phyloP scores from a whole-genome alignment of 225 moss, liverwort and hornwort genomes.

The Physcomitrium patens region DNA sequence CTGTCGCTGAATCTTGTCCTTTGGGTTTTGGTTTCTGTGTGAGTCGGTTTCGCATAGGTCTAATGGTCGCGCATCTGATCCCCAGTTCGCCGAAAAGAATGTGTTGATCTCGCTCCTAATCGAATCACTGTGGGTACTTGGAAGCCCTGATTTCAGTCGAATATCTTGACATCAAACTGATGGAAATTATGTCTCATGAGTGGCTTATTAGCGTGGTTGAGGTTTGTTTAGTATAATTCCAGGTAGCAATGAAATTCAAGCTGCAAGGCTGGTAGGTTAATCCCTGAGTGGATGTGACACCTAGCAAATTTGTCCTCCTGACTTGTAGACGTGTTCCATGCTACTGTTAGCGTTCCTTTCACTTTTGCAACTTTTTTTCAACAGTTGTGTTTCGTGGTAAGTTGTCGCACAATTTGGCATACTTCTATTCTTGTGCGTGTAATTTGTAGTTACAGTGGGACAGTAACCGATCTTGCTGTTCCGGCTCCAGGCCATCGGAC shows the following conservation, averaged over 20 bases:
- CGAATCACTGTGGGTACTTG: conserved; percentile 7
- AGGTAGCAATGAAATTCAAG: background rate
- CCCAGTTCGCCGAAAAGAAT: background rate
- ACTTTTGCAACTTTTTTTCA: background rate
- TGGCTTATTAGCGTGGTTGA: background rate
- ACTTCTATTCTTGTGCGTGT: background rate
- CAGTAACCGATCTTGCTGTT: conserved; percentile 4
- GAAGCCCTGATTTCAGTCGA: conserved; percentile 11
- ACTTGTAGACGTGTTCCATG: background rate
- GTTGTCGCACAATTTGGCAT: conserved; percentile 1
- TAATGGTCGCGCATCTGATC: conserved; percentile 1
- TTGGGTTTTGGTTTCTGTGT: background rate
- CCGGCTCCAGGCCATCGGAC: background rate
- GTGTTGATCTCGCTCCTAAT: background rate
- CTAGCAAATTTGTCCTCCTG: conserved; percentile 2
- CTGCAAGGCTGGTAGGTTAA: conserved; percentile 1
- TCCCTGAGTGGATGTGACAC: background rate
- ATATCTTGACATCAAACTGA: background rate
- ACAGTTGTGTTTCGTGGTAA: background rate
- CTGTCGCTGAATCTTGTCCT: background rate
- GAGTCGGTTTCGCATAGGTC: background rate
- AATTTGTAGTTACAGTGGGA: conserved; percentile 1
- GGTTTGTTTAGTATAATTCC: background rate
- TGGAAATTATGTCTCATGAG: background rate
- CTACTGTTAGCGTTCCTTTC: background rate